Evolutionary conservation across 495 filamentous ascomycete genomes (phyloP).

Genomic region (Hyaloscypha bicolor): DNA sequence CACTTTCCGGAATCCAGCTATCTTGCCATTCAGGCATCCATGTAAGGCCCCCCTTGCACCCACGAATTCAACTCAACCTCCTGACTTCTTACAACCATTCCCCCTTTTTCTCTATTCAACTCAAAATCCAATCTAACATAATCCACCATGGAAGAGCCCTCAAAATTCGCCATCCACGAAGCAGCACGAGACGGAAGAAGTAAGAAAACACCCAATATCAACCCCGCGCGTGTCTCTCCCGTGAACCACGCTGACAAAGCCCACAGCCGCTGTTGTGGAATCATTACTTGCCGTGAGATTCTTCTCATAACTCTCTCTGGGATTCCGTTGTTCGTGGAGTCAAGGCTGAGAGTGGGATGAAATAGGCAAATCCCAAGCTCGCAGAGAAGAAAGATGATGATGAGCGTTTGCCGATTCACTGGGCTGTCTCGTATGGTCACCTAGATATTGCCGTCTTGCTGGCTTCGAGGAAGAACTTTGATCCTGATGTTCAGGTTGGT

Average conservation of each 20-base stretch:
- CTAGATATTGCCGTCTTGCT: slow-evolving; percentile 75
- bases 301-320: slow-evolving; percentile 29
- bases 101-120: not conserved
- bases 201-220: slow-evolving; percentile 42
- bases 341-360: slow-evolving; percentile 7
- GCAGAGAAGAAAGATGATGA: slow-evolving; percentile 79
- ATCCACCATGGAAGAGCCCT: slow-evolving; percentile 26
- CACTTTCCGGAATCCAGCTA: too few species aligned
- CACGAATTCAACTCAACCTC: too few species aligned
- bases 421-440: slow-evolving; percentile 87
- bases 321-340: slow-evolving; percentile 6
- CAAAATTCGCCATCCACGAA: slow-evolving; percentile 84
- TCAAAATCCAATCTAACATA: not conserved
- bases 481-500: slow-evolving; percentile 80
- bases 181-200: slow-evolving; percentile 86
- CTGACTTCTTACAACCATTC: too few species aligned
- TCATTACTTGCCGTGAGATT: slow-evolving; percentile 67
- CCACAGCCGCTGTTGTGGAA: slow-evolving; percentile 66
- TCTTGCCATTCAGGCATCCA: too few species aligned
- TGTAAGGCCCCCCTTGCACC: too few species aligned
- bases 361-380: slow-evolving; percentile 77
- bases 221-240: slow-evolving; percentile 4
- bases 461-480: slow-evolving; percentile 69
- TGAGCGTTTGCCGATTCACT: slow-evolving; percentile 90
- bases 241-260: slow-evolving; percentile 14